These are phyloP conservation scores for Phaseolus coccineus DNA, from an alignment of 331 rosid species.

Conservation along the genomic window DNA sequence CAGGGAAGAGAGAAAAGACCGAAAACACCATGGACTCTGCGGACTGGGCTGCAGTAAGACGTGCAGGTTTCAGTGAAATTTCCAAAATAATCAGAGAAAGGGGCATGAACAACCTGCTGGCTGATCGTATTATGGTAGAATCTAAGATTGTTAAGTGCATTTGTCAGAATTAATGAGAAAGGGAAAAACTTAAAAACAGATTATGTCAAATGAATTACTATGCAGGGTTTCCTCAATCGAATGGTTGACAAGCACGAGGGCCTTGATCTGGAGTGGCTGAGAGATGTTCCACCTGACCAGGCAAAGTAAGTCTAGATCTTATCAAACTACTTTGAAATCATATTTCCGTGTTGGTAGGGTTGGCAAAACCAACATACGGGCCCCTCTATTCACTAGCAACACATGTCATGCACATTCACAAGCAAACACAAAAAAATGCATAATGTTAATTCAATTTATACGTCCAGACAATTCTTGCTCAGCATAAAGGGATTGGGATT, in stretches of 20 bases:
- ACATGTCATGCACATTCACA: constrained; percentile 27
- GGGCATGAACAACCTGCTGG: constrained; percentile 97
- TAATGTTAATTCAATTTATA: constrained; percentile 32
- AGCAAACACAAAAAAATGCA: constrained; percentile 5
- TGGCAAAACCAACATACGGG: constrained; percentile 23
- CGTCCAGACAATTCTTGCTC: constrained; percentile 78
- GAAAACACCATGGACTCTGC: constrained; percentile 79
- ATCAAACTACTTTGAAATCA: constrained; percentile 42
- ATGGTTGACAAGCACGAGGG: constrained; percentile 77
- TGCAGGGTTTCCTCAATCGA: constrained; percentile 87
- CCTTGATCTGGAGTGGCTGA: constrained; percentile 89
- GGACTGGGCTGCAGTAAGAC: constrained; percentile 96
- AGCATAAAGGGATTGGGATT: constrained; percentile 89
- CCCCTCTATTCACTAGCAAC: constrained; percentile 18
- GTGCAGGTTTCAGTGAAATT: constrained; percentile 77
- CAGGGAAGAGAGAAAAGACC: constrained; percentile 68
- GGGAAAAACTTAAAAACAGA: constrained; percentile 13
- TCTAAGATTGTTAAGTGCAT: constrained; percentile 9
- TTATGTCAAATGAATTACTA: constrained; percentile 45
- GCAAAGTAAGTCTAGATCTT: constrained; percentile 77
- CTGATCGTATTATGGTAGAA: constrained; percentile 84
- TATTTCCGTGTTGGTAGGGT: constrained; percentile 37
- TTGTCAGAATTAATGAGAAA: constrained; percentile 20
- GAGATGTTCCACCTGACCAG: constrained; percentile 94
- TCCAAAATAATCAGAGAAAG: constrained; percentile 85